Evolutionary conservation across 2,329 filamentous ascomycete species (phyloP).

Genomic region (Helicocarpus griseus): DNA sequence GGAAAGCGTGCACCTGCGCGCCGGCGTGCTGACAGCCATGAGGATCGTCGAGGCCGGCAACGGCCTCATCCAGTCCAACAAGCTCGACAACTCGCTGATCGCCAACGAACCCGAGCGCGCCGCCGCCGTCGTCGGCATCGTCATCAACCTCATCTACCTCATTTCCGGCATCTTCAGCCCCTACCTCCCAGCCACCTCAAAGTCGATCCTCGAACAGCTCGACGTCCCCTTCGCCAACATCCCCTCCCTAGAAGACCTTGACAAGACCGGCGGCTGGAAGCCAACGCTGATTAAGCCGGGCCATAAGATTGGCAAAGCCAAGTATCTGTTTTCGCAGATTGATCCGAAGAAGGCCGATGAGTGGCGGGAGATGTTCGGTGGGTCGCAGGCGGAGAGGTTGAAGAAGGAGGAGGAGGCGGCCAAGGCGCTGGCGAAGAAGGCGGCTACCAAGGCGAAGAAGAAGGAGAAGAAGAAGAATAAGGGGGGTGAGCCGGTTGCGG

Average conservation of each 20-base stretch:
- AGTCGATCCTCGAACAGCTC: conserved; percentile 69
- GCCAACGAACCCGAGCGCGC: conserved; percentile 50
- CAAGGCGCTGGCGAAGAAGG: conserved; percentile 34
- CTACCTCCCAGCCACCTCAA: conserved; percentile 73
- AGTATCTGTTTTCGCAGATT: conserved; percentile 74
- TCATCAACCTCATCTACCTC: conserved; percentile 73
- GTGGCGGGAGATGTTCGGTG: conserved; percentile 69
- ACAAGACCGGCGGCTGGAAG: conserved; percentile 49
- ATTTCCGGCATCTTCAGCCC: conserved; percentile 69
- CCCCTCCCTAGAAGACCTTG: conserved; percentile 40
- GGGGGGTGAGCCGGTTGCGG: conserved; percentile 16
- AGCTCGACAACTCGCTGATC: conserved; percentile 53
- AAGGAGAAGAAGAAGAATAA: conserved; percentile 20
- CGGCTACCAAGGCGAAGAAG: conserved; percentile 26
- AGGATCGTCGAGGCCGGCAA: conserved; percentile 51
- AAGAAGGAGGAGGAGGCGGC: conserved; percentile 60
- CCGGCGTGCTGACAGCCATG: conserved; percentile 45
- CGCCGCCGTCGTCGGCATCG: conserved; percentile 61
- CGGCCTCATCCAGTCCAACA: conserved; percentile 49
- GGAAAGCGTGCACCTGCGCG: conserved; percentile 51
- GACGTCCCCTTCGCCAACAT: conserved; percentile 51
- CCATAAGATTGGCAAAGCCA: conserved; percentile 71
- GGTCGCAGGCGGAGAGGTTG: conserved; percentile 55
- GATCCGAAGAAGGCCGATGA: conserved; percentile 71
- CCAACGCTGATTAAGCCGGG: conserved; percentile 52